A percentile compares a stretch with the other conserved stretches of the same genome.
Evolutionary conservation across 2,329 filamentous ascomycete genomes (phyloP).

Genomic region (Colletotrichum aenigma): DNA sequence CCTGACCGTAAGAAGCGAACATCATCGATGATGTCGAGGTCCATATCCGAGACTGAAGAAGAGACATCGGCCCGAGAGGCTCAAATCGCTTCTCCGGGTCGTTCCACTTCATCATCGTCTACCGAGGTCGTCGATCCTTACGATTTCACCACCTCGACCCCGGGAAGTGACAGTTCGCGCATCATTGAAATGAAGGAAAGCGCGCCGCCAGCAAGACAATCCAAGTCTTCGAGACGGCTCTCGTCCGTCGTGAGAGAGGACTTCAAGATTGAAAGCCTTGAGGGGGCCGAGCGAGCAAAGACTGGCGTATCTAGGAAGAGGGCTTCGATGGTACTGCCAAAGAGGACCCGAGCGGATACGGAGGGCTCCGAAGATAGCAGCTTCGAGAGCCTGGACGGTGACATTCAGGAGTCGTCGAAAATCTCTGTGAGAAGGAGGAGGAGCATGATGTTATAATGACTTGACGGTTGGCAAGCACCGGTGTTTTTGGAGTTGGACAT

Average conservation of each 20-base stretch:
- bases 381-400: slow-evolving; percentile 12
- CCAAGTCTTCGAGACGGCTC: slow-evolving; percentile 39
- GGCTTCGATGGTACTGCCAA: slow-evolving; percentile 44
- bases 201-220: slow-evolving; percentile 30
- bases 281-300: slow-evolving; percentile 28
- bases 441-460: slow-evolving; percentile 63
- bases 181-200: slow-evolving; percentile 29
- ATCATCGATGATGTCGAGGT: slow-evolving; percentile 30
- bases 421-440: slow-evolving; percentile 52
- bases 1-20: slow-evolving; percentile 46
- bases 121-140: slow-evolving; percentile 49
- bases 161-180: slow-evolving; percentile 27
- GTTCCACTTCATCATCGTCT: not conserved
- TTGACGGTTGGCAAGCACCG: slow-evolving; percentile 4
- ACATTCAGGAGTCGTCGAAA: slow-evolving; percentile 22
- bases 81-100: not conserved
- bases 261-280: slow-evolving; percentile 28
- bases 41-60: slow-evolving; percentile 6
- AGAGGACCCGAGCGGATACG: slow-evolving; percentile 31
- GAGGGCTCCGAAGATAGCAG: slow-evolving; percentile 35
- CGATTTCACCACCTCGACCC: slow-evolving; percentile 57
- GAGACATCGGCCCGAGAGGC: not conserved
- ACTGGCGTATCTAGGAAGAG: slow-evolving; percentile 37
- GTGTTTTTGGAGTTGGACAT: slow-evolving; percentile 21
- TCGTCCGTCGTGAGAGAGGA: slow-evolving; percentile 43